Evolutionary conservation across 139 green algal genomes (phyloP), one percentile per base, ranked within the genome.

Genomic region (Klebsormidium nitens): DNA sequence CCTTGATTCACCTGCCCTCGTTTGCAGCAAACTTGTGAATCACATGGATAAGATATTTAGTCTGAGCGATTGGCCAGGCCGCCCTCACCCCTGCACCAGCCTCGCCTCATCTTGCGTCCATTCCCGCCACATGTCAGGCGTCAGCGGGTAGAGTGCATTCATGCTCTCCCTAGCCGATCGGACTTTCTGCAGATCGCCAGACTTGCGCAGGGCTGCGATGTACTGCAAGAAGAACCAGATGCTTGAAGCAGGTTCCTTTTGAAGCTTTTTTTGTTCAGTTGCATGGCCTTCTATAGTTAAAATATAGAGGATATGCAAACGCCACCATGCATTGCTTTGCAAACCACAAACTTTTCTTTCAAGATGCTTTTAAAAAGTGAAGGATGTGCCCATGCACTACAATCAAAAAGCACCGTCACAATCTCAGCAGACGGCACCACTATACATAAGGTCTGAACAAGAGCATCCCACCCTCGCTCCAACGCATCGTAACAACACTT

Each of bases 81-180:
- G 42, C 42, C 42, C 42, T 50, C 42, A 14, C 14, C 42, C 14
- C 11, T 50, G 42, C 11, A 75, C 35, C 14, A 77, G 61, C 37
- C 70, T 36, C 0, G 39, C 50, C 29, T 77, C 70, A 42, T 77
- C 70, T 28, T 75, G 38, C 35, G 42, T 35, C 71, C 71, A 78
- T 19, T 78, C 64, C 1, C 57, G 71, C 71, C 71, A 78, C 71
- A 78, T 78, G 34, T n/a, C 17, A 14, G 47, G n/a, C n/a, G 62
- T 68, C 5, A 78, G 71, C 23, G 71, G 62, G 37, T 47, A 74
- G 0, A 78, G 36, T 6, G 19, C 71, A 3, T 66, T 78, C 71
- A 68, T 78, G 0, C 29, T 56, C 19, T 78, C 64, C 17, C 62
- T 29, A 36, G 71, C 71, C 6, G 0, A 28, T 34, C 71, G 65